These are phyloP conservation scores for Fagus crenata DNA, from an alignment of 306 rosid species.

Conservation along the genomic window DNA sequence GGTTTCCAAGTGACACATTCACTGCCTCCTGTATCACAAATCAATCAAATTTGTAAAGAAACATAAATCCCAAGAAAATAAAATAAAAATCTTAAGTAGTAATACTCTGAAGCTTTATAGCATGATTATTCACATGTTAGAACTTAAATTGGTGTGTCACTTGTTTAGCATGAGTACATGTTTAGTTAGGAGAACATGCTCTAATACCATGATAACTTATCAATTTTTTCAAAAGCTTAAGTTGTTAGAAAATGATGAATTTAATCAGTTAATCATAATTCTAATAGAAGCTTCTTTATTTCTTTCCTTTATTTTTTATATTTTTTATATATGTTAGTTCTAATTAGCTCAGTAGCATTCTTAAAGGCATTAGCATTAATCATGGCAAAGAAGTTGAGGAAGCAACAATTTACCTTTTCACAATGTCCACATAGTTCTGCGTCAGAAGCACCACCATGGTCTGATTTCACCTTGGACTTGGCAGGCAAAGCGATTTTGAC, in stretches of 20 bases:
- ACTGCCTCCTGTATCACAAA: slow-evolving; percentile 79
- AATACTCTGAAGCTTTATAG: neutral
- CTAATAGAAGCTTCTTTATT: neutral
- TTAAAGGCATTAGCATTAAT: neutral
- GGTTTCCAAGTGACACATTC: slow-evolving; percentile 75
- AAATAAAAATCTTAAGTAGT: too few relatives aligned
- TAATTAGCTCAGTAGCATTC: too few relatives aligned
- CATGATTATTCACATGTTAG: neutral
- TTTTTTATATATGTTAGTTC: too few relatives aligned
- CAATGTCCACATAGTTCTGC: slow-evolving; percentile 63
- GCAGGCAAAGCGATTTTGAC: slow-evolving; percentile 74
- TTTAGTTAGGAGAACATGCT: too few relatives aligned
- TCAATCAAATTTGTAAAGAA: slow-evolving; percentile 5
- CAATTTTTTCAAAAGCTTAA: too few relatives aligned
- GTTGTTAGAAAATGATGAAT: too few relatives aligned
- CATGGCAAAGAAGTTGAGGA: slow-evolving; percentile 1
- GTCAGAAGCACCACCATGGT: slow-evolving; percentile 35
- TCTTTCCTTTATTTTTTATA: too few relatives aligned
- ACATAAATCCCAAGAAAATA: too few relatives aligned
- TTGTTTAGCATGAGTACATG: too few relatives aligned
- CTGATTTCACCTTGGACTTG: slow-evolving; percentile 61
- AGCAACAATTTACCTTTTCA: slow-evolving; percentile 61
- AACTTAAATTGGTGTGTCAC: too few relatives aligned
- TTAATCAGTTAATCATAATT: too few relatives aligned
- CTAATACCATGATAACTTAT: too few relatives aligned